Conservation (phyloP, 2,329 filamentous ascomycete genomes). For the Endoconidiophora laricicola region DNA sequence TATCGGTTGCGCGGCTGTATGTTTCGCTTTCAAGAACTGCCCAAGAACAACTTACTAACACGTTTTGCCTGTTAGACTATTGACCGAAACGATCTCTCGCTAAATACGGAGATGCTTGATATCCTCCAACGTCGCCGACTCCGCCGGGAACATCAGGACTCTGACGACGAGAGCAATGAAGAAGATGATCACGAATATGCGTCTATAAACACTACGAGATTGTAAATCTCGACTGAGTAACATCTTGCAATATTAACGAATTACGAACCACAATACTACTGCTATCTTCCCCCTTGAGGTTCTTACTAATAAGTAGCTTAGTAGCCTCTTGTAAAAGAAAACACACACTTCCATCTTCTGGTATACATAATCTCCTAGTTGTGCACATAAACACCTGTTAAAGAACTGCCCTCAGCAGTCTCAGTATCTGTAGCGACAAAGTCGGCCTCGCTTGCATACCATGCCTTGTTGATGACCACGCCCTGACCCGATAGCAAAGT, state of each 20-base stretch:
- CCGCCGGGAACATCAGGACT: slow-evolving; percentile 3
- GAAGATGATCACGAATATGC: slow-evolving; percentile 10
- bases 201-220: slow-evolving; percentile 4
- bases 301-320: too few relatives aligned
- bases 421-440: background rate
- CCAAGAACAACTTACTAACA: background rate
- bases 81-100: background rate
- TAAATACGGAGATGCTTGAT: slow-evolving; percentile 5
- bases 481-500: background rate
- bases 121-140: slow-evolving; percentile 6
- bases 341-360: background rate
- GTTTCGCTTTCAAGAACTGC: slow-evolving; percentile 11
- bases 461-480: slow-evolving; percentile 6
- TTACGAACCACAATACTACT: background rate
- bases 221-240: background rate
- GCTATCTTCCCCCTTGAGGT: background rate
- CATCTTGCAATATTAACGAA: background rate
- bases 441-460: background rate
- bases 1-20: slow-evolving; percentile 35
- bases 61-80: background rate
- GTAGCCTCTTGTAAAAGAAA: too few relatives aligned
- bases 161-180: slow-evolving; percentile 3
- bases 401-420: background rate
- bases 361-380: background rate
- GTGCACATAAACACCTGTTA: slow-evolving; percentile 5